Evolutionary conservation across 371 early-diverging fungal species (phyloP), one percentile per base, ranked within the genome.

Genomic region (Dinochytrium kinnereticum): DNA sequence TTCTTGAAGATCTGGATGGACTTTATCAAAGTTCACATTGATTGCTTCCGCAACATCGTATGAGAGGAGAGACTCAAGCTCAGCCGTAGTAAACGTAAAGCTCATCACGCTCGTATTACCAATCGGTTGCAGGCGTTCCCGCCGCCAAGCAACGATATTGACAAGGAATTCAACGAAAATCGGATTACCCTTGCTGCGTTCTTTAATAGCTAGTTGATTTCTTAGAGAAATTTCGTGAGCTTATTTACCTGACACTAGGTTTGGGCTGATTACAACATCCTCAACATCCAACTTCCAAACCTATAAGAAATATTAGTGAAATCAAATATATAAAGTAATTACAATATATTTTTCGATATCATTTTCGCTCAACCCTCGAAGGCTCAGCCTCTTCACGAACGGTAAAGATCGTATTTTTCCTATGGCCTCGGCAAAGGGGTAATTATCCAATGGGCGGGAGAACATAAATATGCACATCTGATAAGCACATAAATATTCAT

Each of bases 341-440:
- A 53, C 55, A 53, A 53, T 53, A 26, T n/a, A 53, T 26, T 53
- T 53, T 26, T 53, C 55, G 26, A 53, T 53, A 26, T 53, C 55
- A 26, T 26, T 26, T 53, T 53, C 55, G 13, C n/a, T 53, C 17
- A 53, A 24, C 24, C 55, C 55, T 5, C 26, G 7, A 15, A 53
- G 55, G n/a, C 5, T 26, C 55, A 53, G 17, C 7, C 13, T 5
- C 26, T 53, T 7, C 7, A 53, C 55, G 26, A 53, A 53, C 17
- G 55, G 55, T 5, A 53, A 53, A 53, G 26, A 5, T 7, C 55
- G 55, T 5, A 53, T 53, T 53, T 53, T 53, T 5, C n/a, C 55
- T 26, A 53, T 53, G 26, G n/a, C 13, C 26, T 53, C 55, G 24
- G 55, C 55, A 26, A 53, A 53, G 5, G 55, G 55, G 26, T 53